Evolutionary conservation across 1,284 basidiomycete genomes (phyloP), one percentile per base, ranked within the genome.

Genomic region (Leccinum fuscescens): DNA sequence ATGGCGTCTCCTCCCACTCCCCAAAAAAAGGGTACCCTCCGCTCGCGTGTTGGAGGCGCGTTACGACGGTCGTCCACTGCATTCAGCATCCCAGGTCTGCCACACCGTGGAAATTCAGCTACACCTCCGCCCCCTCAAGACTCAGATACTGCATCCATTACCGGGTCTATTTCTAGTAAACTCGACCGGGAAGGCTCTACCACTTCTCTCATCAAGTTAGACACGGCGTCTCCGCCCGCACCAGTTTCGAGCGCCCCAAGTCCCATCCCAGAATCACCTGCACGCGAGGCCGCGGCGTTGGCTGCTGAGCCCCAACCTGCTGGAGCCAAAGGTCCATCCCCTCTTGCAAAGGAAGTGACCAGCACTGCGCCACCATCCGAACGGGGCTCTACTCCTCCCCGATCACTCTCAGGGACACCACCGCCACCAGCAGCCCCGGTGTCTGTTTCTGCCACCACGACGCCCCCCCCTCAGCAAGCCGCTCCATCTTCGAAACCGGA

Each of bases 181-280:
- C 67, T 56, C 49, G 67, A 69, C 50, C 67, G 69, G n/a, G 69
- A 76, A 57, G 64, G 61, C 17, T 75, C 71, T 27, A 60, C 65
- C 2, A 48, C 64, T 1, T 75, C 72, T 27, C 62, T 76, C 24
- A 65, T 63, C 51, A 70, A 63, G 62, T 65, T 76, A 6, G 64
- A 76, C 37, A 71, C 70, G 17, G 63, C 66, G 1, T 63, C 70
- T 27, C 63, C 61, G 15, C 53, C n/a, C 24, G 57, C 39, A n/a
- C 46, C 70, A 20, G 58, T 60, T 49, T 70, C 64, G 53, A 68
- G 63, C 29, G 58, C 74, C 22, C 77, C 79, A 9, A 84, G 80
- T 58, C 83, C 85, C 6, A 85, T 85, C 59, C 76, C 79, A 1
- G 83, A 85, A 65, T 85, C 83, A 1, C 84, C 85, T 29, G 76